These are phyloP conservation scores for Rhodosorus marinus DNA, from an alignment of 23 red algal genomes.

Conservation along the genomic window DNA sequence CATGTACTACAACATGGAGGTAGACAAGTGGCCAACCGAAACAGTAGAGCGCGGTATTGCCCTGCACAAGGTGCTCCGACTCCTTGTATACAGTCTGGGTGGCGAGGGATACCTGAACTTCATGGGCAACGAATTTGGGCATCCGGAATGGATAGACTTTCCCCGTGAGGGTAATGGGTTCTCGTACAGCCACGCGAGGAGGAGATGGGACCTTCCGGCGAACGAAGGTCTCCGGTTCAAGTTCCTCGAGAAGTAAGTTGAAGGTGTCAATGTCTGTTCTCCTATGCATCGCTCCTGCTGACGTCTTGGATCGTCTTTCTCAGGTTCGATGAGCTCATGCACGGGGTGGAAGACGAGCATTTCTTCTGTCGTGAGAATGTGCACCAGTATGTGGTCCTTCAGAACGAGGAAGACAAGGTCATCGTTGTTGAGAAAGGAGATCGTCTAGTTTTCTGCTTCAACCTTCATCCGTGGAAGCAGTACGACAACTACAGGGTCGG, in stretches of 20 bases:
- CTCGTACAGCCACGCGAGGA: conserved; percentile 84
- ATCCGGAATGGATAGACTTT: conserved; percentile 99
- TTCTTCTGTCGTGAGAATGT: conserved; percentile 48
- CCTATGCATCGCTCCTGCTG: too few relatives aligned
- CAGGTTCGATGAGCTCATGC: conserved; percentile 67
- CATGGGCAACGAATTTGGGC: conserved; percentile 99
- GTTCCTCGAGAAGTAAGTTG: conserved; percentile 59
- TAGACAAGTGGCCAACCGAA: conserved; percentile 18
- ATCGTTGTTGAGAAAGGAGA: conserved; percentile 77
- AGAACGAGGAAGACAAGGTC: conserved; percentile 64
- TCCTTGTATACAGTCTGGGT: conserved; percentile 62
- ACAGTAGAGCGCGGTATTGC: conserved; percentile 73
- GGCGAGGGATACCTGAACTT: conserved; percentile 98
- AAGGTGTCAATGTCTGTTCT: too few relatives aligned
- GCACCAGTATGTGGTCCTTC: conserved; percentile 79
- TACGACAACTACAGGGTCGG: conserved; percentile 80
- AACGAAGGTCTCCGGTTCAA: conserved; percentile 56
- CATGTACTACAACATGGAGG: conserved; percentile 87
- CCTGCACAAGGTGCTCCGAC: conserved; percentile 96
- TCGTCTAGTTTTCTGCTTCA: conserved; percentile 86
- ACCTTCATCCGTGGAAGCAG: conserved; percentile 73
- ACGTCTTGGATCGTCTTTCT: too few relatives aligned
- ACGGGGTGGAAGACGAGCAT: conserved; percentile 42
- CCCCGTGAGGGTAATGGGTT: conserved; percentile 90
- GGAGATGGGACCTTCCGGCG: conserved; percentile 79